Evolutionary conservation across 768 basidiomycete genomes (phyloP), one percentile per base, ranked within the genome.

Genomic region (Termitomyces sp.): DNA sequence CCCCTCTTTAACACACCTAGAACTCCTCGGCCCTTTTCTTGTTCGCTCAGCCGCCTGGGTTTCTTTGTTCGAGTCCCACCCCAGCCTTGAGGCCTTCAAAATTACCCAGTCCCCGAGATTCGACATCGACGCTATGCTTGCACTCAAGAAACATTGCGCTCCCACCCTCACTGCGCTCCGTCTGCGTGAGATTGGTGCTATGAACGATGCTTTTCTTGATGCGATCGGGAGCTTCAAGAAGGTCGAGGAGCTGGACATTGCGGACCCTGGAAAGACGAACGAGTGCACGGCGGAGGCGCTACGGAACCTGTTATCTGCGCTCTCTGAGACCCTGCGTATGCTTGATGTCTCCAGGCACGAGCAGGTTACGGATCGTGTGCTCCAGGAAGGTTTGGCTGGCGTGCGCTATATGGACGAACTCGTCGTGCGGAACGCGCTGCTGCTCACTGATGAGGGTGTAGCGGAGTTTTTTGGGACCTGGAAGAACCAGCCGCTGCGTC

Each of bases 21-120:
- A 89, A 68, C 87, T 99, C 16, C 83, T 92, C 12, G 96, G 90
- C 0, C 94, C 94, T 2, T 95, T 92, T 72, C 84, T 94, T 23
- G 88, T 97, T 35, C 85, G 86, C 21, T 72, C 80, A 8, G 73
- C 79, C 0, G 83, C 81, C 0, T 98, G 96, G 96, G 73, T 80
- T 45, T 65, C 73, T 0, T 94, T 97, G 73, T 84, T 98, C 71
- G 68, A 79, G 52, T 66, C 80, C 2, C 83, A 87, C 53, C 79
- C 85, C 5, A 68, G 75, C 11, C 78, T 99, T 11, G 76, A 83
- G 62, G 81, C 80, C 7, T 90, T 98, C 71, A 76, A 88, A 40
- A 84, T 99, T 64, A 87, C 80, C 9, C 92, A 95, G 65, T 90
- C 89, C 56, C 92, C 93, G 8, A 83, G 93, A 5, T 95, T 98